Conservation (phyloP, 2,329 filamentous ascomycete genomes). For the Trichoderma gracile region DNA sequence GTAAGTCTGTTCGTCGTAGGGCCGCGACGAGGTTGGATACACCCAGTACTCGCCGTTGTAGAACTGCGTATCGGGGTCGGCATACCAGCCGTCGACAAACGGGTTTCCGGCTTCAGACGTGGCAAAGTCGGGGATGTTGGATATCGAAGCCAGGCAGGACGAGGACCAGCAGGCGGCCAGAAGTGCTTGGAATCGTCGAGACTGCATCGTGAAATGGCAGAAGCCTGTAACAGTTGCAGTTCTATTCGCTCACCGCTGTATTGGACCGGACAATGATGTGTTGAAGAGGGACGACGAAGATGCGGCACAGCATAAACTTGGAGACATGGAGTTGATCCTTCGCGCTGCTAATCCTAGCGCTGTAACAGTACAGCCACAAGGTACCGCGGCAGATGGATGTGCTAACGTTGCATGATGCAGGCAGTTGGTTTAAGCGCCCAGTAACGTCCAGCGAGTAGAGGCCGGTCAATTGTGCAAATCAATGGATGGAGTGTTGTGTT, state of each 20-base stretch:
- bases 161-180: constrained; percentile 16
- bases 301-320: background rate
- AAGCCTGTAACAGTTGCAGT: too few relatives aligned
- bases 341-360: constrained; percentile 1
- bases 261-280: background rate
- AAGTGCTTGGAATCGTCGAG: background rate
- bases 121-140: constrained; percentile 37
- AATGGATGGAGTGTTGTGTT: too few relatives aligned
- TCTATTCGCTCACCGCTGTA: too few relatives aligned
- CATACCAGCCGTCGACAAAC: constrained; percentile 52
- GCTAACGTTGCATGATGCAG: background rate
- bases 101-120: constrained; percentile 50
- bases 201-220: constrained; percentile 1
- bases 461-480: too few relatives aligned
- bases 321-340: background rate
- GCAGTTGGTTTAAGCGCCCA: background rate
- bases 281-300: background rate
- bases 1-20: constrained; percentile 50
- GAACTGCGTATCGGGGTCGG: constrained; percentile 51
- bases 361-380: background rate
- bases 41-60: constrained; percentile 51
- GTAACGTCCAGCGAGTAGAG: too few relatives aligned
- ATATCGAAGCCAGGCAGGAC: background rate
- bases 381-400: background rate
- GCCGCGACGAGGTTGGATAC: constrained; percentile 48